These are phyloP conservation scores for Thalassiosira oceanica DNA, from an alignment of 352 stramenopile species.

Conservation along the genomic window DNA sequence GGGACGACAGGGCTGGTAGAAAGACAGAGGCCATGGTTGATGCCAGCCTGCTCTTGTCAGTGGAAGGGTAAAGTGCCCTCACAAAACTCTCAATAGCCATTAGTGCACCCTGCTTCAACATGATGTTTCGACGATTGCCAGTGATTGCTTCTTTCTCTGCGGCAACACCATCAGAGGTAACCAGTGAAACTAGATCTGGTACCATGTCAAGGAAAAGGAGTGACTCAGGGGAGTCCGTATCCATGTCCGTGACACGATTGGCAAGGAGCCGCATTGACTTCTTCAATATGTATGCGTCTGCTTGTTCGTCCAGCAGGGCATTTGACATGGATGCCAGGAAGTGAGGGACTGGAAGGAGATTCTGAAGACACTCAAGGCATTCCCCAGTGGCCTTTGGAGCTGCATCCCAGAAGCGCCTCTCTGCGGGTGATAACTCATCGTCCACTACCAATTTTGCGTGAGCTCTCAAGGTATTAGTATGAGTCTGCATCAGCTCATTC, in stretches of 20 bases:
- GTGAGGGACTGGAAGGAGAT: conserved; percentile 64
- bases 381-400: conserved; percentile 41
- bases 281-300: conserved; percentile 54
- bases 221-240: conserved; percentile 53
- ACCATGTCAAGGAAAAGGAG: conserved; percentile 77
- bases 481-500: conserved; percentile 69
- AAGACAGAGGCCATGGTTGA: conserved; percentile 36
- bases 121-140: conserved; percentile 35
- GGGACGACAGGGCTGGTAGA: conserved; percentile 40
- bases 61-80: conserved; percentile 49
- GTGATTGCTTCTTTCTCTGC: conserved; percentile 17
- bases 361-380: conserved; percentile 63
- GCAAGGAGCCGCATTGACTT: conserved; percentile 63
- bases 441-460: conserved; percentile 29
- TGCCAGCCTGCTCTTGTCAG: conserved; percentile 33
- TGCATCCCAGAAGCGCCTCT: conserved; percentile 59
- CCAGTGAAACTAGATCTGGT: conserved; percentile 53
- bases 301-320: conserved; percentile 60
- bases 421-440: conserved; percentile 6
- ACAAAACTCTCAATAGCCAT: conserved; percentile 73
- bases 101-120: conserved; percentile 66
- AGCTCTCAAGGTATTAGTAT: conserved; percentile 43
- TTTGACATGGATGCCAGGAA: conserved; percentile 77
- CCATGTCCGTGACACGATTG: conserved; percentile 54
- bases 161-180: conserved; percentile 2